Percentiles rank a stretch among this genome's conserved stretches.
These are phyloP conservation scores for Didymella glomerata DNA, from an alignment of 2,329 filamentous ascomycete genomes.

Conservation along the genomic window DNA sequence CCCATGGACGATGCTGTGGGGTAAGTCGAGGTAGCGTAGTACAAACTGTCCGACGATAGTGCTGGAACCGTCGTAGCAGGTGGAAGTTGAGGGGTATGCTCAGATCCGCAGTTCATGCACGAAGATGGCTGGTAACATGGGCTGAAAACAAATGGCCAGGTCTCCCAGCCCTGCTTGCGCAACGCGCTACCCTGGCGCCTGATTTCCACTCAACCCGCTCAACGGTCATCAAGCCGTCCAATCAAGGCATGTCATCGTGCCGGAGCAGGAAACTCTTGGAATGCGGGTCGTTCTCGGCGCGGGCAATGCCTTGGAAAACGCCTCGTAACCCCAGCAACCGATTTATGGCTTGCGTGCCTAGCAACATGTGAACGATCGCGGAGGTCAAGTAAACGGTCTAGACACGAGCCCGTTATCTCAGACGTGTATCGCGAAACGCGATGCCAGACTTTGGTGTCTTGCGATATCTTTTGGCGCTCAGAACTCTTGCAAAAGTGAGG, in stretches of 20 bases:
- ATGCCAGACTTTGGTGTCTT: not conserved
- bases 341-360: conserved; percentile 10
- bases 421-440: not conserved
- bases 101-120: conserved; percentile 48
- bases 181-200: conserved; percentile 25
- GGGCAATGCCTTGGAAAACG: conserved; percentile 27
- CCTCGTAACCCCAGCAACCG: conserved; percentile 17
- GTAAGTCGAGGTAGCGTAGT: conserved; percentile 22
- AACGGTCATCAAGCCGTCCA: conserved; percentile 27
- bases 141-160: conserved; percentile 41
- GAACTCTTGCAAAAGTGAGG: conserved; percentile 10
- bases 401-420: not conserved
- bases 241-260: conserved; percentile 15
- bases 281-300: conserved; percentile 25
- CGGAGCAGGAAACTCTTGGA: conserved; percentile 22
- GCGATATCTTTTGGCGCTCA: not conserved
- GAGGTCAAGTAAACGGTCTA: conserved; percentile 3
- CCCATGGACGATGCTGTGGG: conserved; percentile 30
- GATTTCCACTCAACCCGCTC: conserved; percentile 15
- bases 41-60: conserved; percentile 26
- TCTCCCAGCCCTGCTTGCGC: conserved; percentile 35
- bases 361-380: conserved; percentile 9
- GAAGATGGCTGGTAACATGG: conserved; percentile 37
- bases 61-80: conserved; percentile 22
- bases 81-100: conserved; percentile 28